Percentiles rank a stretch among this genome's conserved stretches.
Conservation (phyloP, 192 early-diverging fungal genomes). For the Lunasporangiospora selenospora region DNA sequence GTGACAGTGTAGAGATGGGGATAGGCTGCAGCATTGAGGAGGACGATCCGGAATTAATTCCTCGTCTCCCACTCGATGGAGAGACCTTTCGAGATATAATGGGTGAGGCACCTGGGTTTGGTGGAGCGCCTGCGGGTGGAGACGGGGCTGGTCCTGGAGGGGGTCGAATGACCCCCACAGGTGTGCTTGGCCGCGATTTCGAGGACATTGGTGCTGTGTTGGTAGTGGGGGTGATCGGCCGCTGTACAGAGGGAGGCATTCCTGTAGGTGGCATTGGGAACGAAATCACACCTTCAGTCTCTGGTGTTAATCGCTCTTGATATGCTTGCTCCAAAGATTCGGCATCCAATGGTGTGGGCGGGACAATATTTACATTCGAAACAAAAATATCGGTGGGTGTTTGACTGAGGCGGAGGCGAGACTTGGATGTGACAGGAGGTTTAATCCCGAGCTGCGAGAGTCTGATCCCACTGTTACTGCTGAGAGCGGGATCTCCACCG, state of each 20-base stretch:
- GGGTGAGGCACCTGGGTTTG: background rate
- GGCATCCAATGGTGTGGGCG: background rate
- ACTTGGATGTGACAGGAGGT: conserved; percentile 1
- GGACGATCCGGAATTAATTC: background rate
- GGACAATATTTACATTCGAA: background rate
- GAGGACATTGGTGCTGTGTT: conserved; percentile 7
- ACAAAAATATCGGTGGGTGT: too few species aligned
- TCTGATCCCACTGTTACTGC: too few species aligned
- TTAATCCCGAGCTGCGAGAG: too few species aligned
- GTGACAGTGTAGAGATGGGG: background rate
- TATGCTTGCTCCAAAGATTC: background rate
- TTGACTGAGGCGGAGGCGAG: conserved; percentile 2
- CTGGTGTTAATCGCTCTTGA: background rate
- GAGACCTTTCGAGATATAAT: conserved; percentile 16
- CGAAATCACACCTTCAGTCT: too few species aligned
- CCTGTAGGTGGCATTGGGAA: too few species aligned
- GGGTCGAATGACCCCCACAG: conserved; percentile 18
- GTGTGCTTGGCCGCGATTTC: conserved; percentile 20
- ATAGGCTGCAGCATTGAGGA: conserved; percentile 4
- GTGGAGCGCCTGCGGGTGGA: background rate
- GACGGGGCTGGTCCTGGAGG: conserved; percentile 35
- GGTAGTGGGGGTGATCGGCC: background rate
- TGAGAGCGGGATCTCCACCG: too few species aligned
- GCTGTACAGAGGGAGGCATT: too few species aligned
- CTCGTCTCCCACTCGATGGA: conserved; percentile 16